A percentile compares a stretch with the other conserved stretches of the same genome.
Conservation (phyloP, 106 monocot genomes). For the Alisma plantagoaquatica region DNA sequence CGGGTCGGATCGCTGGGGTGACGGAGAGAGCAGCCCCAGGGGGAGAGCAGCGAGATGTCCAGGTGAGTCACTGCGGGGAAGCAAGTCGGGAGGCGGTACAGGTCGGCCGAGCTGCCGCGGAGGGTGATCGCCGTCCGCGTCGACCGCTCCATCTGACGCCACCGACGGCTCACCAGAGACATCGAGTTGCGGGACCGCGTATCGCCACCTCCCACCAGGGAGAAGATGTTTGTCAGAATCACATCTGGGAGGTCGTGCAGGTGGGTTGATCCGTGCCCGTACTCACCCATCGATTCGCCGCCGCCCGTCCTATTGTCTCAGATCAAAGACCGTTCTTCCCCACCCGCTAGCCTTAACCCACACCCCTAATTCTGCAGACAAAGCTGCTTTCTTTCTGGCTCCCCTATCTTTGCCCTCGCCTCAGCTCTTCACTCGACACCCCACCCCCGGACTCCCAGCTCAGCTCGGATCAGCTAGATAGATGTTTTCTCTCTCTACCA, state of each 20-base stretch:
- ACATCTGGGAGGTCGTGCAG: slow-evolving; percentile 76
- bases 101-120: slow-evolving; percentile 63
- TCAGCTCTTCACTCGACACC: no score
- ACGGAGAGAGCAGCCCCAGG: slow-evolving; percentile 61
- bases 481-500: no score
- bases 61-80: slow-evolving; percentile 58
- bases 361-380: no score
- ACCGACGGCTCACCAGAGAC: slow-evolving; percentile 50
- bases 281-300: no score
- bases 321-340: no score
- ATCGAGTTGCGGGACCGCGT: slow-evolving; percentile 50
- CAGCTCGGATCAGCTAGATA: no score
- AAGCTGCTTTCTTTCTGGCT: no score
- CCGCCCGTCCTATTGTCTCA: no score
- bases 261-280: slow-evolving; percentile 9
- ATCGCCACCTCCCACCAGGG: slow-evolving; percentile 33
- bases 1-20: no score
- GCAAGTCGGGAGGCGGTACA: slow-evolving; percentile 51
- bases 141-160: slow-evolving; percentile 44
- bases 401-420: no score
- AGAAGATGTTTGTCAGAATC: slow-evolving; percentile 38
- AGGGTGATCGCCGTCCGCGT: slow-evolving; percentile 67
- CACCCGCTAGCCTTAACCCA: no score
- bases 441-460: no score
- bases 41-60: slow-evolving; percentile 87